Conservation (phyloP, 2,329 filamentous ascomycete species). For the Pseudocercospora vitis region DNA sequence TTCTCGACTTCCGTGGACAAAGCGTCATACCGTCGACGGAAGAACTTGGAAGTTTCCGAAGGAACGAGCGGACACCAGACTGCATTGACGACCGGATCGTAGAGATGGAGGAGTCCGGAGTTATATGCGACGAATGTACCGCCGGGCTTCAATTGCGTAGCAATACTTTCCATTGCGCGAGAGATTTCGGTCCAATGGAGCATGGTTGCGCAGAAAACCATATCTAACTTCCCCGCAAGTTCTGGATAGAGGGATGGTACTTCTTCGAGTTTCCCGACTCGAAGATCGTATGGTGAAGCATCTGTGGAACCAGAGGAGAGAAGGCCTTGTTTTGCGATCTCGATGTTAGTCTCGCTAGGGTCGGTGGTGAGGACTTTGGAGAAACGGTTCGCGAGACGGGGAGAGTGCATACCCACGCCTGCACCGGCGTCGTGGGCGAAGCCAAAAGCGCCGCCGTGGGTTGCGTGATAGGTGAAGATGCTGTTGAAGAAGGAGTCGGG, state of each 20-base stretch:
- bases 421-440: constrained; percentile 31
- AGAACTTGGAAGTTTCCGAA: background rate
- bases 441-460: constrained; percentile 23
- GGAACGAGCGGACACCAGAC: background rate
- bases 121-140: constrained; percentile 23
- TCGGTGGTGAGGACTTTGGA: constrained; percentile 31
- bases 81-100: background rate
- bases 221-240: background rate
- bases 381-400: constrained; percentile 24
- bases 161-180: constrained; percentile 21
- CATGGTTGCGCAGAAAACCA: constrained; percentile 9
- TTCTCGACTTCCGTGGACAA: background rate
- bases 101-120: background rate
- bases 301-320: background rate
- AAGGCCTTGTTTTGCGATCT: constrained; percentile 19
- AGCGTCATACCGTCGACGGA: background rate
- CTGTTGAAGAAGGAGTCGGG: constrained; percentile 28
- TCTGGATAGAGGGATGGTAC: background rate
- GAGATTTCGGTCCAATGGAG: constrained; percentile 19
- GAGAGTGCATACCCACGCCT: constrained; percentile 27
- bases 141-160: constrained; percentile 23
- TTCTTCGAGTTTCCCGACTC: constrained; percentile 5
- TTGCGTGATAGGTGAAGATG: constrained; percentile 30
- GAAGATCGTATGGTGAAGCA: background rate
- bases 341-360: constrained; percentile 24